Percentiles rank a stretch among this genome's conserved stretches.
phyloP scores from a whole-genome alignment of 179 eudicot genomes.

The Silene coronaria region DNA sequence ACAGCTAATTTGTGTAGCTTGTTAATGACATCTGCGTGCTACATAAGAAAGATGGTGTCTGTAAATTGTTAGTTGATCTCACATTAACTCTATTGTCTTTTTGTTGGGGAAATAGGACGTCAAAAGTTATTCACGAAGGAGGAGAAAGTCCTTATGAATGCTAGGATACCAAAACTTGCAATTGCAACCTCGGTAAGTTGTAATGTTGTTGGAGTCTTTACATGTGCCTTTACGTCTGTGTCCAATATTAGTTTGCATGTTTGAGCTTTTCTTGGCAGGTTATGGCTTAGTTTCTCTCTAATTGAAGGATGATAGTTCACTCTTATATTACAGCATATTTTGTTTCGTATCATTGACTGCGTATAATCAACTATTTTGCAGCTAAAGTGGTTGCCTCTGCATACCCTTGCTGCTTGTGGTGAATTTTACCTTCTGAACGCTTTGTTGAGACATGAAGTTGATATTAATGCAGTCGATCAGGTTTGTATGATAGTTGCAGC shows the following conservation, averaged over 20 bases:
- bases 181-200: slow-evolving; percentile 76
- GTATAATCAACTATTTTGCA: slow-evolving; percentile 26
- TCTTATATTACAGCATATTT: background rate
- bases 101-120: slow-evolving; percentile 36
- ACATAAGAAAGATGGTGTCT: background rate
- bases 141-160: slow-evolving; percentile 59
- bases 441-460: slow-evolving; percentile 57
- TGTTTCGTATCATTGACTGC: background rate
- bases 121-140: slow-evolving; percentile 68
- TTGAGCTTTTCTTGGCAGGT: background rate
- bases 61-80: background rate
- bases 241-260: background rate
- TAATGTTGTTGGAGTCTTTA: too few species aligned
- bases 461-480: slow-evolving; percentile 69
- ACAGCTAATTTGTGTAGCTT: background rate
- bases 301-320: background rate
- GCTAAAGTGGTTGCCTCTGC: slow-evolving; percentile 88
- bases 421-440: slow-evolving; percentile 64
- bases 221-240: too few species aligned
- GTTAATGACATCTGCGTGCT: background rate
- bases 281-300: background rate
- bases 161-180: slow-evolving; percentile 58
- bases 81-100: slow-evolving; percentile 4
- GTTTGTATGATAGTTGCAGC: slow-evolving; percentile 27
- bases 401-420: slow-evolving; percentile 81